Percentiles rank a stretch among this genome's conserved stretches.
Evolutionary conservation across 345 rosid genomes (phyloP).

Genomic region (Acer saccharum): DNA sequence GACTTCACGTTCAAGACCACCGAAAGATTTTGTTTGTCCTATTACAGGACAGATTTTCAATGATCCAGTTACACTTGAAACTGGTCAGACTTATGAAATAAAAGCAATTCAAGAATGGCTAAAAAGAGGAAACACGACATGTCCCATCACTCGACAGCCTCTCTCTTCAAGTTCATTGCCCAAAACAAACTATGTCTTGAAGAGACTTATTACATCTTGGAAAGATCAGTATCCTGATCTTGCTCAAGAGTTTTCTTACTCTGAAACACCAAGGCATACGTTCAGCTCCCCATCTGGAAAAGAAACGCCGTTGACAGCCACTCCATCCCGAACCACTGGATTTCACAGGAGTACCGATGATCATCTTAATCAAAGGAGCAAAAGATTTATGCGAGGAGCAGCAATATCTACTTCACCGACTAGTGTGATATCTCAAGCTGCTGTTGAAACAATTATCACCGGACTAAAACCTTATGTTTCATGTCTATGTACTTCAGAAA

Average conservation of each 20-base stretch:
- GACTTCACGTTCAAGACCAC: slow-evolving; percentile 49
- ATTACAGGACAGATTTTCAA: slow-evolving; percentile 62
- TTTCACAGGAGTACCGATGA: slow-evolving; percentile 25
- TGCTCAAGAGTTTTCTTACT: slow-evolving; percentile 54
- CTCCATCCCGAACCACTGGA: slow-evolving; percentile 25
- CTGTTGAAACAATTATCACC: slow-evolving; percentile 45
- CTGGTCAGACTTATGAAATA: slow-evolving; percentile 74
- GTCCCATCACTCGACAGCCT: slow-evolving; percentile 66
- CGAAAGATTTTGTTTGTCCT: slow-evolving; percentile 74
- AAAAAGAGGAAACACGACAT: slow-evolving; percentile 54
- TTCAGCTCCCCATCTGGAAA: slow-evolving; percentile 36
- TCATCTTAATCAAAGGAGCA: slow-evolving; percentile 31
- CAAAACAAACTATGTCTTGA: slow-evolving; percentile 69
- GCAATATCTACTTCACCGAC: slow-evolving; percentile 51
- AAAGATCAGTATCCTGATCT: slow-evolving; percentile 65
- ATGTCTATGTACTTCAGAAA: slow-evolving; percentile 60
- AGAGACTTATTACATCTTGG: slow-evolving; percentile 68
- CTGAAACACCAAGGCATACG: slow-evolving; percentile 53
- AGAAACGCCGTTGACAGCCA: slow-evolving; percentile 25
- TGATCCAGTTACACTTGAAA: slow-evolving; percentile 74
- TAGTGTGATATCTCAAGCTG: slow-evolving; percentile 66
- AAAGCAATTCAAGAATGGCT: slow-evolving; percentile 80
- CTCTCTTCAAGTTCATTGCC: slow-evolving; percentile 47
- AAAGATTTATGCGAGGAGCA: slow-evolving; percentile 34
- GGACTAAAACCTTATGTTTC: slow-evolving; percentile 53